Conservation (phyloP, 768 basidiomycete genomes). For the Jaapia argillacea region DNA sequence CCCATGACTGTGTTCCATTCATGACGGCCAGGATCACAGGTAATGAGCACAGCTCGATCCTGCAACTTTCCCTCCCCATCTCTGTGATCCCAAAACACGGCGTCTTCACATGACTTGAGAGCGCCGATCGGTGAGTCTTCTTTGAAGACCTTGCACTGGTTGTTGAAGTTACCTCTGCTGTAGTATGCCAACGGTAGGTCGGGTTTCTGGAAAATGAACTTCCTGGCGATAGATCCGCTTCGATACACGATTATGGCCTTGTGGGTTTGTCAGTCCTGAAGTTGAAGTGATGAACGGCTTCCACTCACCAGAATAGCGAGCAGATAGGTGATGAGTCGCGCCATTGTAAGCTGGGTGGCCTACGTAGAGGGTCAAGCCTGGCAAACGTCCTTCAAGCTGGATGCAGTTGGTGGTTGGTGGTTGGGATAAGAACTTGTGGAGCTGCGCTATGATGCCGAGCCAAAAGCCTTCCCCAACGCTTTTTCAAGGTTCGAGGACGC, state of each 20-base stretch:
- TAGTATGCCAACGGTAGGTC: conserved; percentile 39
- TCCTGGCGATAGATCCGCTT: conserved; percentile 28
- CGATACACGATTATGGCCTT: conserved; percentile 22
- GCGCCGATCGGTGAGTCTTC: conserved; percentile 17
- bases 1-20: conserved; percentile 77
- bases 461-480: too few species aligned
- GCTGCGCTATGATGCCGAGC: too few species aligned
- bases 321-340: too few species aligned
- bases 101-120: conserved; percentile 54
- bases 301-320: too few species aligned
- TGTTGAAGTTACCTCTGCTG: conserved; percentile 34
- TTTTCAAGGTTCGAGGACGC: too few species aligned
- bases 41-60: conserved; percentile 33
- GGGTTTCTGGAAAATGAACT: conserved; percentile 32
- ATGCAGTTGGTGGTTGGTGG: too few species aligned
- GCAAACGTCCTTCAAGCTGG: too few species aligned
- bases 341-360: too few species aligned
- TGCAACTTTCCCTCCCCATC: conserved; percentile 26
- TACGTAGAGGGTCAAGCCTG: too few species aligned
- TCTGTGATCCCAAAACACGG: conserved; percentile 50
- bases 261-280: too few species aligned
- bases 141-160: conserved; percentile 33
- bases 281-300: too few species aligned
- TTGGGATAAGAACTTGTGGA: too few species aligned
- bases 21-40: conserved; percentile 43